A percentile compares a stretch with the other conserved stretches of the same genome.
phyloP scores from a whole-genome alignment of 208 protist species.

The Tetramitus jugosus region DNA sequence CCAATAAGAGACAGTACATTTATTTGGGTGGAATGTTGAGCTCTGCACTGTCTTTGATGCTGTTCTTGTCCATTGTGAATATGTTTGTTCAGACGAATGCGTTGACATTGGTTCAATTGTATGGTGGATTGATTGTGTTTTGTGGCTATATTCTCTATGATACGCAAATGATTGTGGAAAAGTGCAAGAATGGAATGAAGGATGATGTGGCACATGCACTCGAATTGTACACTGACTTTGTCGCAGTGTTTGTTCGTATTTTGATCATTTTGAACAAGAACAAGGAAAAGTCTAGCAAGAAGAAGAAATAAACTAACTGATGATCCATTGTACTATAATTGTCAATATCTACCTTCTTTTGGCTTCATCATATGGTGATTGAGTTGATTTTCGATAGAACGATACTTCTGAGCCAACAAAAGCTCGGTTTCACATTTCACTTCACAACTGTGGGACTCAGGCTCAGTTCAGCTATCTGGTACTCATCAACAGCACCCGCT shows the following conservation, averaged over 20 bases:
- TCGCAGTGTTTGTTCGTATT: slow-evolving; percentile 44
- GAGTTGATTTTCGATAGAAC: no score
- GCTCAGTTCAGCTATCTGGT: no score
- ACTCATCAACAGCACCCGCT: no score
- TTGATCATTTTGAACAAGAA: slow-evolving; percentile 42
- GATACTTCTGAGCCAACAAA: no score
- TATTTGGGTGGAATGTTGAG: slow-evolving; percentile 34
- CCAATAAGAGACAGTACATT: slow-evolving; percentile 27
- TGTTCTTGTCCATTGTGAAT: slow-evolving; percentile 24
- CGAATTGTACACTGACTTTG: slow-evolving; percentile 46
- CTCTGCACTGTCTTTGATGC: slow-evolving; percentile 27
- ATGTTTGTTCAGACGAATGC: slow-evolving; percentile 25
- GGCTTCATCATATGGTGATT: no score
- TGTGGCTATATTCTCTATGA: slow-evolving; percentile 41
- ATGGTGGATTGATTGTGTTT: slow-evolving; percentile 44
- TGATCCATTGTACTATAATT: no score
- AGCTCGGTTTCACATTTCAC: no score
- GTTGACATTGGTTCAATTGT: slow-evolving; percentile 32
- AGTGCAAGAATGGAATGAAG: slow-evolving; percentile 1
- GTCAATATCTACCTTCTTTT: no score
- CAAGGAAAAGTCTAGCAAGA: slow-evolving; percentile 27
- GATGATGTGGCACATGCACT: slow-evolving; percentile 36
- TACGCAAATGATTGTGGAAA: slow-evolving; percentile 47
- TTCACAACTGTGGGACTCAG: no score
- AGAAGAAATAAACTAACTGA: slow-evolving; percentile 14